These are phyloP conservation scores for Ulmus americana DNA, from an alignment of 331 rosid genomes.

Conservation along the genomic window DNA sequence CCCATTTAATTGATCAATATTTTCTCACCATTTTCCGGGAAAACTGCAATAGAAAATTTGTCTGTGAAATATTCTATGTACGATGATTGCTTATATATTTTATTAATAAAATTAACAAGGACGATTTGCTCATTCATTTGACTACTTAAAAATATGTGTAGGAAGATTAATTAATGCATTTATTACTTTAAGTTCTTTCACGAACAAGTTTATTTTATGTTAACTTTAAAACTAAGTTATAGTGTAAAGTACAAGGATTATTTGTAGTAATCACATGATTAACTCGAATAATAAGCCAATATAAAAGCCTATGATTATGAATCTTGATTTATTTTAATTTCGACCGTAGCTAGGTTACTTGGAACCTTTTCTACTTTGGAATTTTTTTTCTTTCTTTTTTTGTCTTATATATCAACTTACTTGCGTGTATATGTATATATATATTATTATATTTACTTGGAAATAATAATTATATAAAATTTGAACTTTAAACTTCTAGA, in stretches of 20 bases:
- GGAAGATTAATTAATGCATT: not conserved
- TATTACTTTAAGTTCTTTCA: not conserved
- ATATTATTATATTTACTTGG: no score
- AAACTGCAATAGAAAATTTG: not conserved
- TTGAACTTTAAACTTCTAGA: no score
- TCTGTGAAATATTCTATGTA: not conserved
- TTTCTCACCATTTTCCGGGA: not conserved
- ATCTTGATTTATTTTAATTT: not conserved
- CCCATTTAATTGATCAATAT: not conserved
- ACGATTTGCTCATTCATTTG: not conserved
- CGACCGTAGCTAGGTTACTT: not conserved
- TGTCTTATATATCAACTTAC: no score
- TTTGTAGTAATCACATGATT: not conserved
- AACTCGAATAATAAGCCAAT: not conserved
- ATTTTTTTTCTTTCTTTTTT: not conserved
- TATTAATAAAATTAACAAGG: not conserved
- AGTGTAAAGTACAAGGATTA: not conserved
- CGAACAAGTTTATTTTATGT: not conserved
- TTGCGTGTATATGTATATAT: no score
- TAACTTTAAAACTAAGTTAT: not conserved
- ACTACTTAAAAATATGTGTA: not conserved
- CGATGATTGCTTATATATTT: not conserved
- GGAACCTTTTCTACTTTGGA: not conserved
- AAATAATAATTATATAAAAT: no score
- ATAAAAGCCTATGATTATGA: not conserved